Base-by-base conservation (phyloP, 2,329 filamentous ascomycete genomes). In the Trichoderma sp. region DNA sequence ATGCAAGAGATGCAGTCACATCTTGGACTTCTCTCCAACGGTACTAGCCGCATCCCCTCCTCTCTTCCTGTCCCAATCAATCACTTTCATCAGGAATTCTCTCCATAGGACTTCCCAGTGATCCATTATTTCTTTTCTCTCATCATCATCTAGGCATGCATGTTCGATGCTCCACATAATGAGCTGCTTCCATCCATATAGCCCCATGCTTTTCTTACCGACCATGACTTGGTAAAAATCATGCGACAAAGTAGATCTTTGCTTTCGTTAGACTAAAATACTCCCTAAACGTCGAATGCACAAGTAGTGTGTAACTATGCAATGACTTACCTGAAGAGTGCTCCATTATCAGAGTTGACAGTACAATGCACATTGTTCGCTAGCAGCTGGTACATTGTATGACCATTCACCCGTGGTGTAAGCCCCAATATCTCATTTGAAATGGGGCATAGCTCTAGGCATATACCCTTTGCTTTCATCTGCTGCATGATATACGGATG, bases 161-260 rank as follows among this genome's bases (percentile, higher is more conserved):
- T 90, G 87, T 68, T 88, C 81, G 16, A 90, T 79, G 73, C 88
- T 90, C 88, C 88, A 90, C 72, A 85, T 79, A 18, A 82, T 82
- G 26, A 90, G 83, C 77, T 93, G 90, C 75, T 90, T 90, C 89
- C 90, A 91, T 54, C 90, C 90, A 71, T 87, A 87, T 0, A 94
- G 78, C 21, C 84, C 86, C 84, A 93, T 91, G 68, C 87, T 84
- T 14, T 84, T 82, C 55, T 87, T 88, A 59, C 91, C 91, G 8
- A 91, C 85, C 83, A 93, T 88, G 69, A 90, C 84, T 75, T 94
- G 91, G 76, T 93, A 93, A 75, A 93, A 93, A 75, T 94, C 91
- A 72, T 93, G 90, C 1, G 89, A 90, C 54, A 93, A 83, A 2
- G 88, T 88, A 16, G 90, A 92, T 71, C 89, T 66, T 24, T 58